Evolutionary conservation across 1,139 yeast genomes (phyloP).

Genomic region (Magnusiomyces tetraspermus): DNA sequence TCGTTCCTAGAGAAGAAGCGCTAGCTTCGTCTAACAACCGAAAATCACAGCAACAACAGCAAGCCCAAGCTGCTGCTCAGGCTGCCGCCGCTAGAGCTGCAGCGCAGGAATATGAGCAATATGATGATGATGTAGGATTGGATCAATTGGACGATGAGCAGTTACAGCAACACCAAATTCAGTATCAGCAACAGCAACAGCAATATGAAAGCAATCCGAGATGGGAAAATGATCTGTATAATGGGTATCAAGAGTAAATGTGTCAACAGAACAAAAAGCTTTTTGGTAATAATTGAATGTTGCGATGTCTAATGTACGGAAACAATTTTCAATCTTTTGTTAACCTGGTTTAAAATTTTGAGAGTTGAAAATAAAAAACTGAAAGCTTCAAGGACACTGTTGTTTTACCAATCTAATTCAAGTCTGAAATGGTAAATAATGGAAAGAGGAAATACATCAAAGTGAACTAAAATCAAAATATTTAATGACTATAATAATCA

Average conservation of each 20-base stretch:
- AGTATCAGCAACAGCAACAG: conserved; percentile 4
- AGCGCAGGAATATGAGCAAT: conserved; percentile 9
- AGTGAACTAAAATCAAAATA: too few species aligned
- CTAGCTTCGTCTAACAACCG: conserved; percentile 8
- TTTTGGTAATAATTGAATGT: too few species aligned
- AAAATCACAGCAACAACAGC: conserved; percentile 15
- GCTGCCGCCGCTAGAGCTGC: conserved; percentile 11
- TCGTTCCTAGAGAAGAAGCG: conserved; percentile 64
- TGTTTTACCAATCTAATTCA: too few species aligned
- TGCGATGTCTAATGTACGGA: too few species aligned
- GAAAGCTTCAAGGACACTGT: too few species aligned
- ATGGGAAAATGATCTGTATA: background rate
- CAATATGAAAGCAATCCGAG: background rate
- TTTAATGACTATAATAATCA: too few species aligned
- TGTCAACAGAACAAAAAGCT: background rate
- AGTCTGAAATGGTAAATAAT: too few species aligned
- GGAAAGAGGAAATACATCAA: too few species aligned
- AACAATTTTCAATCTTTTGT: too few species aligned
- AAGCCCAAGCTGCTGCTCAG: conserved; percentile 12
- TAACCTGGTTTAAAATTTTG: too few species aligned
- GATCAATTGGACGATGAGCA: conserved; percentile 1
- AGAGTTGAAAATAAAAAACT: too few species aligned
- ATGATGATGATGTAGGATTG: background rate
- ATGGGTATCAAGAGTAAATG: background rate
- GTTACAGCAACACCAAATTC: conserved; percentile 2